phyloP scores from a whole-genome alignment of 202 grass and related monocot species.

The Miscanthus sacchariflorus region DNA sequence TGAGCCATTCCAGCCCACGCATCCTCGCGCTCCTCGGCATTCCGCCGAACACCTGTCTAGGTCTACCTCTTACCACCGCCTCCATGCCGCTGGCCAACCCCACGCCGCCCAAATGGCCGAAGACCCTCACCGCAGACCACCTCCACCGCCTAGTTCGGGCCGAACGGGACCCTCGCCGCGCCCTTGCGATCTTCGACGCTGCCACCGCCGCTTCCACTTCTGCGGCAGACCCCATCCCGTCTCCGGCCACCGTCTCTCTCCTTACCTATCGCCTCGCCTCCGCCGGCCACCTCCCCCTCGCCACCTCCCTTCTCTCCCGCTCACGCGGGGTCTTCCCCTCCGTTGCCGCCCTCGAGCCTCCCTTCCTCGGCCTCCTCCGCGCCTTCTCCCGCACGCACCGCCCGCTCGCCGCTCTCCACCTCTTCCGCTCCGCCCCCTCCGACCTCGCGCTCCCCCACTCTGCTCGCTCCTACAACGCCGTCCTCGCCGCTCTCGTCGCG shows the following conservation, averaged over 20 bases:
- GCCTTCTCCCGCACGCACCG: slow-evolving; percentile 65
- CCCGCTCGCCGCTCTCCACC: slow-evolving; percentile 76
- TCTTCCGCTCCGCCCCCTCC: slow-evolving; percentile 72
- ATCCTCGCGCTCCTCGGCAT: not conserved
- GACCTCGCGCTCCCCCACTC: slow-evolving; percentile 66
- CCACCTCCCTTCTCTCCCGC: slow-evolving; percentile 70
- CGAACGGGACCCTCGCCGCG: slow-evolving; percentile 66
- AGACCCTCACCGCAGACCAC: slow-evolving; percentile 62
- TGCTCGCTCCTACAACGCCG: slow-evolving; percentile 78
- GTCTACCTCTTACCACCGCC: not conserved
- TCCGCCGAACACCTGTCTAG: slow-evolving; percentile 30
- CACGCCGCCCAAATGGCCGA: slow-evolving; percentile 60
- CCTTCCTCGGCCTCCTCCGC: slow-evolving; percentile 80
- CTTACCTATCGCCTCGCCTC: slow-evolving; percentile 70
- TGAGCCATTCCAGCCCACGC: not conserved
- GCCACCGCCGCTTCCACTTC: slow-evolving; percentile 54
- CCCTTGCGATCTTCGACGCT: slow-evolving; percentile 77
- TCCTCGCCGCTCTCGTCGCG: slow-evolving; percentile 70
- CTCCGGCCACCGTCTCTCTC: slow-evolving; percentile 59
- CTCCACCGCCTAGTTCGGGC: slow-evolving; percentile 69
- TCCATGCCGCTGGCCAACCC: slow-evolving; percentile 44
- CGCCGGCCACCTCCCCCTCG: slow-evolving; percentile 67
- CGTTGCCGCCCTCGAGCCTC: slow-evolving; percentile 50
- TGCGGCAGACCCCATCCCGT: slow-evolving; percentile 39
- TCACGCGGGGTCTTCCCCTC: slow-evolving; percentile 56